Percentiles rank a stretch among this genome's conserved stretches.
Conservation (phyloP, 2,329 filamentous ascomycete genomes). For the Monosporascus sp. region DNA sequence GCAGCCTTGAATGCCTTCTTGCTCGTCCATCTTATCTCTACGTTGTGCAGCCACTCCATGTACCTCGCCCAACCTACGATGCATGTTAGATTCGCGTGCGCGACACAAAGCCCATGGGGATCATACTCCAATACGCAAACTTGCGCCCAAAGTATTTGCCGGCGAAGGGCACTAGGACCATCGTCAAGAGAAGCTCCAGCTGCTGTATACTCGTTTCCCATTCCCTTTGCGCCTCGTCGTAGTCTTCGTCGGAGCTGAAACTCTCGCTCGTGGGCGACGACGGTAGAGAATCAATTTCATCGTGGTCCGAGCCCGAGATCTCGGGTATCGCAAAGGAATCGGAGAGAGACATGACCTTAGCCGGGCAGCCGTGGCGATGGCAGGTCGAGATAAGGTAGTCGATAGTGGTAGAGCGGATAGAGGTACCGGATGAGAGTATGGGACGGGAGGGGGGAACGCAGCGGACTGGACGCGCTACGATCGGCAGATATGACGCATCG, state of each 20-base stretch:
- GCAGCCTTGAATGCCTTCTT: slow-evolving; percentile 58
- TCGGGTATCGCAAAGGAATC: slow-evolving; percentile 50
- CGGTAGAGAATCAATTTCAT: slow-evolving; percentile 60
- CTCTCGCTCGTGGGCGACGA: slow-evolving; percentile 48
- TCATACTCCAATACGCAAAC: slow-evolving; percentile 93
- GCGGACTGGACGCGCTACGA: slow-evolving; percentile 18
- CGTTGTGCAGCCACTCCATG: slow-evolving; percentile 88
- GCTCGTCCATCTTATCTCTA: slow-evolving; percentile 64
- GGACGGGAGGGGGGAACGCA: slow-evolving; percentile 6
- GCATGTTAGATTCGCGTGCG: background rate
- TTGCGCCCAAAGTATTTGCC: slow-evolving; percentile 94
- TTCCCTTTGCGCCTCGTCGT: slow-evolving; percentile 86
- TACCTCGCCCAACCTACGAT: slow-evolving; percentile 77
- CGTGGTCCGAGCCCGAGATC: slow-evolving; percentile 42
- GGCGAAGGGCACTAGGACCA: slow-evolving; percentile 89
- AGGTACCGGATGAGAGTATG: background rate
- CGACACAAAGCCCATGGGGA: background rate
- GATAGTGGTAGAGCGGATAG: background rate
- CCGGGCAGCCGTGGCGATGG: slow-evolving; percentile 11
- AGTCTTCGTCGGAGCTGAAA: slow-evolving; percentile 50
- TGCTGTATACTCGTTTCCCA: slow-evolving; percentile 95
- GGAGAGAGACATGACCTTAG: slow-evolving; percentile 31
- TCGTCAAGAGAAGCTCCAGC: slow-evolving; percentile 83
- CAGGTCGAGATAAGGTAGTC: background rate
- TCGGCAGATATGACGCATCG: slow-evolving; percentile 19